Evolutionary conservation across 345 rosid genomes (phyloP).

Genomic region (Populus euphratica): DNA sequence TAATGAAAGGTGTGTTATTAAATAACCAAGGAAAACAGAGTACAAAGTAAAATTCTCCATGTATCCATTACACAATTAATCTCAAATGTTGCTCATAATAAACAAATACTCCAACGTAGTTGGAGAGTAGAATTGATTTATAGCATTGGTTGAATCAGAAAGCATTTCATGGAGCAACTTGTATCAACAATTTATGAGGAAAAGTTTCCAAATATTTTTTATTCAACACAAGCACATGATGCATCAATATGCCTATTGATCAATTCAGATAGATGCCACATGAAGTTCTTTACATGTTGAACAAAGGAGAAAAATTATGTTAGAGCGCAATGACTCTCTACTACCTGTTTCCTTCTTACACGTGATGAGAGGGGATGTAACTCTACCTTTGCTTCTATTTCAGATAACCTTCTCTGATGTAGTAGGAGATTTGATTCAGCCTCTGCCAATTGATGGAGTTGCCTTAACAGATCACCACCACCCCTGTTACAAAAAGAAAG

Average conservation of each 20-base stretch:
- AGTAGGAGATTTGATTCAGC: constrained; percentile 63
- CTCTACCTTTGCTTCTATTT: constrained; percentile 73
- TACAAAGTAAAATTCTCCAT: neutral
- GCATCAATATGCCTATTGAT: neutral
- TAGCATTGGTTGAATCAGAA: neutral
- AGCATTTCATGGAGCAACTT: neutral
- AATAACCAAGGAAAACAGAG: neutral
- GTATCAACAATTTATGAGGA: neutral
- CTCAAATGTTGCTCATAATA: neutral
- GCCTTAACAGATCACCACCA: constrained; percentile 74
- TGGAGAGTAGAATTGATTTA: neutral
- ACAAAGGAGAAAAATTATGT: neutral
- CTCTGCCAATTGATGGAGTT: constrained; percentile 77
- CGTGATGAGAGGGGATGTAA: neutral
- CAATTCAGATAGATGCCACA: neutral
- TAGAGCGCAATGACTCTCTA: neutral
- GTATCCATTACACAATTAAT: neutral
- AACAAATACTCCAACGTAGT: neutral
- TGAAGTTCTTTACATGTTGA: neutral
- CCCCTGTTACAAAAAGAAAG: constrained; percentile 41
- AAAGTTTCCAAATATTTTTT: neutral
- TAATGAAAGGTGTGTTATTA: neutral
- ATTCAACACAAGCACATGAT: neutral
- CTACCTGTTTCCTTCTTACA: neutral
- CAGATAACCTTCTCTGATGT: constrained; percentile 67